phyloP scores from a whole-genome alignment of 176 grass and related monocot species.

The Carex scoparia region DNA sequence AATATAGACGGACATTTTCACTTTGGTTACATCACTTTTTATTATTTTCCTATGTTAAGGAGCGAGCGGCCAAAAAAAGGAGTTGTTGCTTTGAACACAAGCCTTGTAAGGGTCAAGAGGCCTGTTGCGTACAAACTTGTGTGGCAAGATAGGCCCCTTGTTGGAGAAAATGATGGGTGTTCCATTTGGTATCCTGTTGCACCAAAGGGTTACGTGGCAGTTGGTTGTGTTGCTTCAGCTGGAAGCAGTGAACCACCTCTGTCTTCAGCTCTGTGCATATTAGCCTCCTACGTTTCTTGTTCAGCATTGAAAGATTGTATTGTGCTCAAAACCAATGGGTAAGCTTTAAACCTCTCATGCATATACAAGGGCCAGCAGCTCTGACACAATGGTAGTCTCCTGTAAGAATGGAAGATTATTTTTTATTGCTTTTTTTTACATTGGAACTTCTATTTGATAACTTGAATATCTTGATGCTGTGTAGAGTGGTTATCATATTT shows the following conservation, averaged over 20 bases:
- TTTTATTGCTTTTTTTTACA: constrained; percentile 17
- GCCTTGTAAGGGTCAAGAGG: constrained; percentile 78
- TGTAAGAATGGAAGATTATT: background rate
- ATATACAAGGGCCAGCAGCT: background rate
- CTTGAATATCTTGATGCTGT: background rate
- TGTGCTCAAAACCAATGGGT: constrained; percentile 42
- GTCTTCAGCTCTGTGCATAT: constrained; percentile 72
- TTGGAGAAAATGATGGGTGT: constrained; percentile 27
- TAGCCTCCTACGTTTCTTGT: constrained; percentile 69
- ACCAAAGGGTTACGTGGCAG: constrained; percentile 65
- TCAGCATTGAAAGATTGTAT: constrained; percentile 77
- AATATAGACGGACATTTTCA: background rate
- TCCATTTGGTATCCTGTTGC: constrained; percentile 96
- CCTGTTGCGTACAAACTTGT: constrained; percentile 87
- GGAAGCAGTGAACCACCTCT: constrained; percentile 72
- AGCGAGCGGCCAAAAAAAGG: constrained; percentile 78
- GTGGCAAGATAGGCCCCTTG: constrained; percentile 44
- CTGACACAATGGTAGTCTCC: background rate
- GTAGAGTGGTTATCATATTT: constrained; percentile 5
- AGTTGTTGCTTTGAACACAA: constrained; percentile 96
- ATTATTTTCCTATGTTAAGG: constrained; percentile 33
- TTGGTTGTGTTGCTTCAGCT: constrained; percentile 87
- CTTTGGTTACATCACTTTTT: constrained; percentile 20
- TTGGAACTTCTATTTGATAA: constrained; percentile 23
- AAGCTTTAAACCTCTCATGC: background rate